Evolutionary conservation across 306 rosid genomes (phyloP).

Genomic region (Citrullus mucosospermus): DNA sequence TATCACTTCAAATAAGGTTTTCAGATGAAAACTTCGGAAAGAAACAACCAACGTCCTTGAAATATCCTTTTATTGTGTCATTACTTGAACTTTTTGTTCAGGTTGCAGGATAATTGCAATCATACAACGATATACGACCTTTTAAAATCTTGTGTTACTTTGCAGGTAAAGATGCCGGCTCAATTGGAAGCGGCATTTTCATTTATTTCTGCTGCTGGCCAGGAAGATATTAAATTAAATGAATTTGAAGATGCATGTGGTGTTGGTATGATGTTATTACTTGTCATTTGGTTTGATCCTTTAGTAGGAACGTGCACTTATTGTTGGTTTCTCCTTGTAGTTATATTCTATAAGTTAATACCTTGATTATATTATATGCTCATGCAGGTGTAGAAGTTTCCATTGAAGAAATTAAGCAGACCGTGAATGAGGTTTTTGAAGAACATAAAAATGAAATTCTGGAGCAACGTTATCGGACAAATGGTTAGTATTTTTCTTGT

Average conservation of each 20-base stretch:
- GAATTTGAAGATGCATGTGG: slow-evolving; percentile 88
- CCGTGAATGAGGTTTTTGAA: slow-evolving; percentile 60
- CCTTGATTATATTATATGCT: background rate
- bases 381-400: slow-evolving; percentile 78
- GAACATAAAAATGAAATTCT: slow-evolving; percentile 49
- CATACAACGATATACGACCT: background rate
- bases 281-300: background rate
- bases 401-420: slow-evolving; percentile 42
- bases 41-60: background rate
- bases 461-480: slow-evolving; percentile 65
- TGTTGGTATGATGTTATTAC: slow-evolving; percentile 51
- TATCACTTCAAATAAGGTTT: slow-evolving; percentile 61
- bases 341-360: background rate
- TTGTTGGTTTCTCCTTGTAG: background rate
- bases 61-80: background rate
- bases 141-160: background rate
- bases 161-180: slow-evolving; percentile 72
- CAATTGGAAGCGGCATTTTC: slow-evolving; percentile 80
- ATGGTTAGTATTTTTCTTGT: slow-evolving; percentile 32
- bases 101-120: background rate
- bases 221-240: slow-evolving; percentile 29
- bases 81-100: background rate
- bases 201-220: slow-evolving; percentile 37
- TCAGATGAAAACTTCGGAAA: background rate
- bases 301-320: background rate